These are phyloP conservation scores for Usnea hakonensis DNA, from an alignment of 495 filamentous ascomycete species.

Conservation along the genomic window DNA sequence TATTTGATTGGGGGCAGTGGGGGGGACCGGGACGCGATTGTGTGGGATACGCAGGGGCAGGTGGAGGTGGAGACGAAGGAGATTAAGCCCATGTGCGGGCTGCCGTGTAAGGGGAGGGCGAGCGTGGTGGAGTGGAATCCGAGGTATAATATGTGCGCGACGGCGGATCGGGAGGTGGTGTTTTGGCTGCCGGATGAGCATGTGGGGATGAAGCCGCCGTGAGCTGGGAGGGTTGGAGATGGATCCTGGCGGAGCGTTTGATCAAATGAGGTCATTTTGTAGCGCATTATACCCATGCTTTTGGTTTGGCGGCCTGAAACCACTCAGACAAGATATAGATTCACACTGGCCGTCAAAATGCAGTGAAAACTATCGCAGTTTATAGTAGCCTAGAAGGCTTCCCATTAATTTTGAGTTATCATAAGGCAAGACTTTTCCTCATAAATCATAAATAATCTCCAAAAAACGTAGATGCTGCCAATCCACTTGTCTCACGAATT, in stretches of 20 bases:
- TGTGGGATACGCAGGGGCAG: slow-evolving; percentile 70
- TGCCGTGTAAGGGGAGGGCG: slow-evolving; percentile 59
- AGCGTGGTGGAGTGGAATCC: slow-evolving; percentile 83
- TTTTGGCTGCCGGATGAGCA: slow-evolving; percentile 85
- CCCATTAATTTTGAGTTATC: background rate
- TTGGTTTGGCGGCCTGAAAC: background rate
- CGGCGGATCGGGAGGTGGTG: slow-evolving; percentile 76
- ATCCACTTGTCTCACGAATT: background rate
- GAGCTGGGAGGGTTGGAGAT: background rate
- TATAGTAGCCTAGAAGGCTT: background rate
- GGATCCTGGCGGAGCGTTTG: background rate
- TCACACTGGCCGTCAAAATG: background rate
- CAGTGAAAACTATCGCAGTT: background rate
- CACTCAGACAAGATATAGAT: background rate
- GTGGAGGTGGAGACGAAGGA: slow-evolving; percentile 43
- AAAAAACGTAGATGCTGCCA: background rate
- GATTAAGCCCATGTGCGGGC: slow-evolving; percentile 53
- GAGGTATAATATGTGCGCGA: slow-evolving; percentile 79
- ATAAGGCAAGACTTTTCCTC: background rate
- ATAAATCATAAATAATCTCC: background rate
- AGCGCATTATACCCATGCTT: background rate
- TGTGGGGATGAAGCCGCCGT: slow-evolving; percentile 26
- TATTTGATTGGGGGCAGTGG: slow-evolving; percentile 73
- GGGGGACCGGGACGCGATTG: slow-evolving; percentile 58
- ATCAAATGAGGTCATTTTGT: background rate